These are phyloP conservation scores for Fusarium bactridioides DNA, from an alignment of 2,329 filamentous ascomycete genomes.

Conservation along the genomic window DNA sequence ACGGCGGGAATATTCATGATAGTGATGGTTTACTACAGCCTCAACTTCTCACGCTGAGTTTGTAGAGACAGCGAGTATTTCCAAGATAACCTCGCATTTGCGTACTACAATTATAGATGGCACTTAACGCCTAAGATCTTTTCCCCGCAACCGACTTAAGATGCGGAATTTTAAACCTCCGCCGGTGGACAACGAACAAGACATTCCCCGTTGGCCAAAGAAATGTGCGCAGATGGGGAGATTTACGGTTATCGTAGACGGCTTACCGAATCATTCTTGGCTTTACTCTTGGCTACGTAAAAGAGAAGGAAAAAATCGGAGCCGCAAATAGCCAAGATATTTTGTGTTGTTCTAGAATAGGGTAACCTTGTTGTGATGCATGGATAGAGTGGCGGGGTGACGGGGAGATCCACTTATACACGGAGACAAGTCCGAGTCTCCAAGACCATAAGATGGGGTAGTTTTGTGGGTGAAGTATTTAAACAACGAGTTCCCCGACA, in stretches of 20 bases:
- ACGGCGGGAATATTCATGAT: background rate
- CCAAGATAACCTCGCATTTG: accelerated
- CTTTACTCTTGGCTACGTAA: background rate
- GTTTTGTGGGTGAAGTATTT: accelerated
- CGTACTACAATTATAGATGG: background rate
- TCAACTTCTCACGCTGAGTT: background rate
- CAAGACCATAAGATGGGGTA: no score
- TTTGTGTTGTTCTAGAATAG: background rate
- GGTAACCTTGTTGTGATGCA: background rate
- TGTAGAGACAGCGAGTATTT: background rate
- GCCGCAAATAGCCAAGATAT: background rate
- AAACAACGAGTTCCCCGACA: background rate
- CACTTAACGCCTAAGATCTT: accelerated
- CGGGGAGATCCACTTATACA: background rate
- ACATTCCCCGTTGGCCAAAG: background rate
- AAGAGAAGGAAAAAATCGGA: background rate
- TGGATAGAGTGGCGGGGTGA: background rate
- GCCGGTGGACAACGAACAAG: background rate
- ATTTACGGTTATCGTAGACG: background rate
- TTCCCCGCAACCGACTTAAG: background rate
- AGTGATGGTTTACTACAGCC: accelerated
- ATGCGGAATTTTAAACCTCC: background rate
- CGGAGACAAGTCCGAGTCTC: background rate
- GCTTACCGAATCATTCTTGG: background rate
- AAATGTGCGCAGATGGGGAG: background rate